Evolutionary conservation across 495 filamentous ascomycete species (phyloP).

Genomic region (Elaphomyces granulatus): DNA sequence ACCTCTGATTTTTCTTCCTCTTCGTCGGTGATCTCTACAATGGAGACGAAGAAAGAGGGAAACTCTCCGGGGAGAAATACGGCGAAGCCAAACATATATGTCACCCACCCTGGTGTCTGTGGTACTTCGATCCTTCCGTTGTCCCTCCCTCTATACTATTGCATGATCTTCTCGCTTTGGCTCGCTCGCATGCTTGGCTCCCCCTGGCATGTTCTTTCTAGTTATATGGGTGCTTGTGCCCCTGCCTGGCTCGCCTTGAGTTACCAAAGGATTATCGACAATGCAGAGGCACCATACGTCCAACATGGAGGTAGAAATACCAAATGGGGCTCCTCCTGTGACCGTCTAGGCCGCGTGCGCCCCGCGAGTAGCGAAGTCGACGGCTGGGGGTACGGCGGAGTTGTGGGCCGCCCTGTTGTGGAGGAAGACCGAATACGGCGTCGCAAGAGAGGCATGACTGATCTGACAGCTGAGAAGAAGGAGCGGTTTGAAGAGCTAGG

Average conservation of each 20-base stretch:
- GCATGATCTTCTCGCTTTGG: slow-evolving; percentile 51
- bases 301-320: slow-evolving; percentile 27
- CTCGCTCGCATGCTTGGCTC: slow-evolving; percentile 66
- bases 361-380: slow-evolving; percentile 63
- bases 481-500: slow-evolving; percentile 64
- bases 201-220: slow-evolving; percentile 65
- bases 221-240: slow-evolving; percentile 64
- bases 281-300: slow-evolving; percentile 34
- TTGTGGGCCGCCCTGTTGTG: slow-evolving; percentile 37
- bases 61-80: slow-evolving; percentile 4
- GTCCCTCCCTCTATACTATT: slow-evolving; percentile 44
- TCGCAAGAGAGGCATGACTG: slow-evolving; percentile 39
- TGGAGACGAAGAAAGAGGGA: slow-evolving; percentile 7
- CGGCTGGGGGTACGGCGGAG: slow-evolving; percentile 73
- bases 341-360: slow-evolving; percentile 39
- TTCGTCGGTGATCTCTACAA: slow-evolving; percentile 11
- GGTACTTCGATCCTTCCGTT: slow-evolving; percentile 67
- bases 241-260: slow-evolving; percentile 68
- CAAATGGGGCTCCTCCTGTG: slow-evolving; percentile 75
- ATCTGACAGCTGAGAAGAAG: slow-evolving; percentile 48
- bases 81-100: slow-evolving; percentile 45
- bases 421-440: slow-evolving; percentile 34
- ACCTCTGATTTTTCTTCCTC: slow-evolving; percentile 17
- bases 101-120: slow-evolving; percentile 80
- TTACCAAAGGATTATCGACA: slow-evolving; percentile 49